Evolutionary conservation across 306 rosid genomes (phyloP), one percentile per base, ranked within the genome.

Genomic region (Acacia acuminata): DNA sequence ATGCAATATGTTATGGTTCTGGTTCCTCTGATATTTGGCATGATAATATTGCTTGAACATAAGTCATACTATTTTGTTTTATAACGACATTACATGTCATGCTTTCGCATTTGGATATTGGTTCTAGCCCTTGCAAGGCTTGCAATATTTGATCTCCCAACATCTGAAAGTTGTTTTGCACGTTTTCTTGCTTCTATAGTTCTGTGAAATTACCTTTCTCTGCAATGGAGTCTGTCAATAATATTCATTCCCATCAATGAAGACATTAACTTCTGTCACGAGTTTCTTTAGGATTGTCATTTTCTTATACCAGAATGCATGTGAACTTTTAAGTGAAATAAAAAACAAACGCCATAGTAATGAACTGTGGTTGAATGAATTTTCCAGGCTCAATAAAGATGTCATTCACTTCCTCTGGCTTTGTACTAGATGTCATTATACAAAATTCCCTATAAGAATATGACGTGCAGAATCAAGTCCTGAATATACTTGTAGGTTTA

Each of bases 121-220:
- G 60, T 55, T n/a, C 27, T 53, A 67, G 69, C 45, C 61, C 60
- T 27, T 32, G 30, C 77, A 11, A 51, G 56, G 50, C 71, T 82
- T 66, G 61, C 61, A 38, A 27, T 66, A 50, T 75, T 77, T 75
- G 55, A 15, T 64, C 79, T 65, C 15, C 74, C 42, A 14, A 60
- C 64, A n/a, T 60, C n/a, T 47, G 13, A 32, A 9, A 43, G 17
- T 24, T 13, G 69, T 44, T 70, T 71, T 36, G 32, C 60, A n/a
- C 24, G 5, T 42, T n/a, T 40, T 69, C 74, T 20, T 40, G 25
- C 73, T 20, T 38, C 17, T 12, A 14, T 14, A 13, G 53, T 47
- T 47, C 50, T 68, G 14, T 68, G 73, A 68, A 38, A 24, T 67
- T 36, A 9, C 72, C 47, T 8, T 67, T 67, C 25, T 36, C 25